Evolutionary conservation across 2,329 filamentous ascomycete genomes (phyloP).

Genomic region (Penicillium glabrum): DNA sequence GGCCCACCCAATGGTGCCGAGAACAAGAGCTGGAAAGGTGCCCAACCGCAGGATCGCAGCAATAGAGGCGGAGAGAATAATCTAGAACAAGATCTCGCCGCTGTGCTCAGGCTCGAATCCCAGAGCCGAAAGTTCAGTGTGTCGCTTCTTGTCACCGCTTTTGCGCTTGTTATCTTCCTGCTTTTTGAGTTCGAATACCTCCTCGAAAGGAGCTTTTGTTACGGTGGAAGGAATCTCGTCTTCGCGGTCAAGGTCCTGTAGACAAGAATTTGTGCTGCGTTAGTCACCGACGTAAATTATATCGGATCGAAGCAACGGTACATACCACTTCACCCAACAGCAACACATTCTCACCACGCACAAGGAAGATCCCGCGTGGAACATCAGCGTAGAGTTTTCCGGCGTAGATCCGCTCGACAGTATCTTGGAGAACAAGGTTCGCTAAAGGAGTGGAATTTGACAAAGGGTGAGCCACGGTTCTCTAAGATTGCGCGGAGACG

Average conservation of each 20-base stretch:
- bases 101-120: constrained; percentile 87
- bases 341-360: constrained; percentile 95
- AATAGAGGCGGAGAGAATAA: not conserved
- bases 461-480: not conserved
- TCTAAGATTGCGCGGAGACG: not conserved
- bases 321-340: constrained; percentile 83
- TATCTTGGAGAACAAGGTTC: constrained; percentile 92
- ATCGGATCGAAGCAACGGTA: not conserved
- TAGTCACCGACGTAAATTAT: not conserved
- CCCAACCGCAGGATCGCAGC: constrained; percentile 1
- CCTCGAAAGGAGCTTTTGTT: constrained; percentile 63
- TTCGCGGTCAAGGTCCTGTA: constrained; percentile 86
- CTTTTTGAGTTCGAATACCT: constrained; percentile 72
- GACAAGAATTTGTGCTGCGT: not conserved
- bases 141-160: constrained; percentile 68
- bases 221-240: constrained; percentile 77
- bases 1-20: not conserved
- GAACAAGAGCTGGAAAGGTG: not conserved
- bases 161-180: constrained; percentile 69
- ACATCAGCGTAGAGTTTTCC: constrained; percentile 78
- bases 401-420: constrained; percentile 82
- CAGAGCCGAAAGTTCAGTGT: constrained; percentile 70
- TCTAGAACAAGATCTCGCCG: constrained; percentile 70
- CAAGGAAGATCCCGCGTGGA: constrained; percentile 81
- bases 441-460: constrained; percentile 54